Evolutionary conservation across 208 protist genomes (phyloP).

Genomic region (Leishmania guyanensis): DNA sequence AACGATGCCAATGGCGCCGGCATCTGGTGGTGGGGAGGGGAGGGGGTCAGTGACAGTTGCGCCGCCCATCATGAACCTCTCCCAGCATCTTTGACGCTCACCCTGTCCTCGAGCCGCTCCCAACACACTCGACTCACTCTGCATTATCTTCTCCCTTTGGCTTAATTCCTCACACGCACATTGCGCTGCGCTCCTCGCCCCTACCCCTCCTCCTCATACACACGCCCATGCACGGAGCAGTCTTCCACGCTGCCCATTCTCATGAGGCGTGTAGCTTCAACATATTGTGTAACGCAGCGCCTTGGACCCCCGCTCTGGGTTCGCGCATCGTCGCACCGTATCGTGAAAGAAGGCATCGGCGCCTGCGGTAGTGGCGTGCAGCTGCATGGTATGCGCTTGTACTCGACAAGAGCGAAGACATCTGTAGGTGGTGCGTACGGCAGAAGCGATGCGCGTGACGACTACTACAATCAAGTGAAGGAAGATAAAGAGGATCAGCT

Average conservation of each 20-base stretch:
- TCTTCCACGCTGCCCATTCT: background rate
- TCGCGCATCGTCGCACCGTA: background rate
- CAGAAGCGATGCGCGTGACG: background rate
- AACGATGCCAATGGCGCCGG: too few species aligned
- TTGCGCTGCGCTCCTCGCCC: background rate
- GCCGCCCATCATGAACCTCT: background rate
- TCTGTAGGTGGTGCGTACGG: background rate
- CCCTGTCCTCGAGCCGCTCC: background rate
- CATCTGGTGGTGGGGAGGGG: background rate
- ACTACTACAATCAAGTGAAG: slow-evolving; percentile 14
- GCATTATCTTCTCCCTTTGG: background rate
- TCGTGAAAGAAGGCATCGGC: background rate
- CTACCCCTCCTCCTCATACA: background rate
- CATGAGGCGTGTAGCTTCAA: slow-evolving; percentile 6
- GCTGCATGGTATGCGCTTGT: background rate
- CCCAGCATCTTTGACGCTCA: background rate
- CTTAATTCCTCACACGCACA: background rate
- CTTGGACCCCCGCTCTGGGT: background rate
- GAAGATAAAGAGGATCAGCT: slow-evolving; percentile 54
- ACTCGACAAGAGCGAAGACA: background rate
- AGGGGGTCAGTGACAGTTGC: background rate
- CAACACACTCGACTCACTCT: background rate
- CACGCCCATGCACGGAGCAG: background rate
- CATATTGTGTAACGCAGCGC: background rate
- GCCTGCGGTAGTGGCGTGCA: background rate